phyloP scores from a whole-genome alignment of 805 yeast species.

The Candida sanyiensis region DNA sequence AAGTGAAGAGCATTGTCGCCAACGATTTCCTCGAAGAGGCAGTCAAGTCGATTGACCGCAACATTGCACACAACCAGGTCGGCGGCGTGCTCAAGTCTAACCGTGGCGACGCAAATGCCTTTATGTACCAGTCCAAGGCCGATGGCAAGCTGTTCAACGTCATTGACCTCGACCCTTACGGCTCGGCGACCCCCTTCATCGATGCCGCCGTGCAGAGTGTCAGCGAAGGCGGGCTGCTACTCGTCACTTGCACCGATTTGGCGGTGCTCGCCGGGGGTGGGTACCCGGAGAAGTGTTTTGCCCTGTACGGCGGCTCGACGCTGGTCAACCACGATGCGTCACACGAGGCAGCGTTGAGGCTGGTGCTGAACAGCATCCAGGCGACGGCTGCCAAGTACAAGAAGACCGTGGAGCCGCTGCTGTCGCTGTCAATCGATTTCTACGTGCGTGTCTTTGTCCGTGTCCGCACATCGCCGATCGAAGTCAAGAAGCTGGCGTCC shows the following conservation, averaged over 20 bases:
- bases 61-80: constrained; percentile 62
- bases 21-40: constrained; percentile 87
- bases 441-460: constrained; percentile 82
- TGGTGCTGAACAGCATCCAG: constrained; percentile 72
- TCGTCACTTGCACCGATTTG: constrained; percentile 94
- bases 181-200: constrained; percentile 92
- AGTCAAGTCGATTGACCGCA: constrained; percentile 69
- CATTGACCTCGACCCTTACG: constrained; percentile 94
- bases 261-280: constrained; percentile 95
- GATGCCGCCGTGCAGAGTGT: constrained; percentile 86
- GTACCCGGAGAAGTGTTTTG: constrained; percentile 94
- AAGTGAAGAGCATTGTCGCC: constrained; percentile 69
- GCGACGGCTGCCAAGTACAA: constrained; percentile 87
- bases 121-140: constrained; percentile 51
- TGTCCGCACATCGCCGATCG: constrained; percentile 70
- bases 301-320: constrained; percentile 90
- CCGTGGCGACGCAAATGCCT: constrained; percentile 86
- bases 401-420: constrained; percentile 77
- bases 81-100: constrained; percentile 54
- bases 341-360: constrained; percentile 88
- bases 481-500: constrained; percentile 74
- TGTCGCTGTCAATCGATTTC: constrained; percentile 85
- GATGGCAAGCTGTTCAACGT: constrained; percentile 59
- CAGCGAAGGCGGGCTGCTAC: constrained; percentile 76
- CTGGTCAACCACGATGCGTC: constrained; percentile 67